Conservation (phyloP, 495 filamentous ascomycete species). For the Aspergillus carlsbadensis region DNA sequence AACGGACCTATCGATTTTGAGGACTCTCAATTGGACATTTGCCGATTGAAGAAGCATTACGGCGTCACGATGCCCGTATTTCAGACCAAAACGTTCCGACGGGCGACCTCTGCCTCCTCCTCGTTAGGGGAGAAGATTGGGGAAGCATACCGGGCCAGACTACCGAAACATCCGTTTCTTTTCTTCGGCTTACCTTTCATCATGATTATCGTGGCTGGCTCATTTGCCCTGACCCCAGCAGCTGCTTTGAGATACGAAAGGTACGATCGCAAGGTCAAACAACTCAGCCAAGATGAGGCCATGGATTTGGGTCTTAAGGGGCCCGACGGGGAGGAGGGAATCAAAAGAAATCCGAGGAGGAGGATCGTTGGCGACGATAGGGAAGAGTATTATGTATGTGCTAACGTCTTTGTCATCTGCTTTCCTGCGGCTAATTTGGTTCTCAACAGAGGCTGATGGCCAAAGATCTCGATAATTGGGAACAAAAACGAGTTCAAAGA, state of each 20-base stretch:
- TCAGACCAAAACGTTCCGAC: conserved; percentile 67
- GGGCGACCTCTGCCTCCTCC: conserved; percentile 44
- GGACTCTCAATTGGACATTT: no score
- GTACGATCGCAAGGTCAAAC: conserved; percentile 81
- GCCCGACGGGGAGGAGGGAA: conserved; percentile 43
- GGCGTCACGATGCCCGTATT: conserved; percentile 67
- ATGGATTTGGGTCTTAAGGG: conserved; percentile 68
- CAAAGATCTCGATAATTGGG: conserved; percentile 94
- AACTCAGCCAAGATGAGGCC: conserved; percentile 75
- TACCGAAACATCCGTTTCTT: conserved; percentile 79
- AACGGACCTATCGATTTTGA: no score
- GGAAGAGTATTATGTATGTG: conserved; percentile 93
- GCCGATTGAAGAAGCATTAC: not conserved
- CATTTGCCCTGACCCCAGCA: conserved; percentile 91
- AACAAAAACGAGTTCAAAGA: conserved; percentile 87
- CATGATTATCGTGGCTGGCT: conserved; percentile 85
- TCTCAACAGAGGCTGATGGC: conserved; percentile 70
- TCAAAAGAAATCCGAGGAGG: conserved; percentile 46
- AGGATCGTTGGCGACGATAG: conserved; percentile 57
- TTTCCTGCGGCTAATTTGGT: not conserved
- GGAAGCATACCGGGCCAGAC: conserved; percentile 67
- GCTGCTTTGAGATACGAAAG: conserved; percentile 91
- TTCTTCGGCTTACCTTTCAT: conserved; percentile 97
- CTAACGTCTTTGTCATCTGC: conserved; percentile 1
- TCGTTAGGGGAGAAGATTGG: conserved; percentile 62